phyloP scores from a whole-genome alignment of 169 alveolate genomes.

The Babesia ovata region DNA sequence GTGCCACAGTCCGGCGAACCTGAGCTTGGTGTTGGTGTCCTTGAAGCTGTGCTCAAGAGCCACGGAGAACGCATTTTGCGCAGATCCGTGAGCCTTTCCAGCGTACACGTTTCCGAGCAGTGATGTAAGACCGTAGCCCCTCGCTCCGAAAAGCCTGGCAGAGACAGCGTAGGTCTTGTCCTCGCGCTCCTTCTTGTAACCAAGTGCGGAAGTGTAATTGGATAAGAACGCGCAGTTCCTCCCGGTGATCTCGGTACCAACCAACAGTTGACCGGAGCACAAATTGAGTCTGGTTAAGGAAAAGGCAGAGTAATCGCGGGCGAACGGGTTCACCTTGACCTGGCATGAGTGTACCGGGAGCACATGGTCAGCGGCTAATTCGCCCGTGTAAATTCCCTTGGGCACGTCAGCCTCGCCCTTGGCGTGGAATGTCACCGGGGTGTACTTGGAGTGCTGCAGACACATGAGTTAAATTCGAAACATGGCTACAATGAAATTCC shows the following conservation, averaged over 20 bases:
- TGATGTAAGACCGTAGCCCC: conserved; percentile 20
- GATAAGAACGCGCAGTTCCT: conserved; percentile 10
- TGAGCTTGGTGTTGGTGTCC: conserved; percentile 35
- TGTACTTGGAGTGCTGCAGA: conserved; percentile 18
- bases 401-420: conserved; percentile 37
- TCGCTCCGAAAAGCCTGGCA: conserved; percentile 58
- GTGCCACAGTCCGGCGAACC: conserved; percentile 63
- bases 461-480: background rate
- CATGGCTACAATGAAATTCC: background rate
- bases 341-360: conserved; percentile 27
- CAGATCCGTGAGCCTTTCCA: conserved; percentile 20
- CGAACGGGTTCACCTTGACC: conserved; percentile 47
- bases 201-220: conserved; percentile 42
- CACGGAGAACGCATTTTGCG: conserved; percentile 45
- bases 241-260: conserved; percentile 62
- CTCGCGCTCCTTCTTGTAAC: conserved; percentile 35
- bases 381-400: conserved; percentile 23
- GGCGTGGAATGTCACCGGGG: conserved; percentile 19
- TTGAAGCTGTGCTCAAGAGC: conserved; percentile 48
- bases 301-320: conserved; percentile 38
- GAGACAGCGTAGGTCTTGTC: conserved; percentile 38
- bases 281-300: conserved; percentile 29
- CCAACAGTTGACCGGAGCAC: conserved; percentile 27
- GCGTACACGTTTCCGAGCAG: conserved; percentile 58
- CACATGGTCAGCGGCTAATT: conserved; percentile 42